Base-by-base conservation (phyloP, 768 basidiomycete species). In the Tephrocybe sp. region DNA sequence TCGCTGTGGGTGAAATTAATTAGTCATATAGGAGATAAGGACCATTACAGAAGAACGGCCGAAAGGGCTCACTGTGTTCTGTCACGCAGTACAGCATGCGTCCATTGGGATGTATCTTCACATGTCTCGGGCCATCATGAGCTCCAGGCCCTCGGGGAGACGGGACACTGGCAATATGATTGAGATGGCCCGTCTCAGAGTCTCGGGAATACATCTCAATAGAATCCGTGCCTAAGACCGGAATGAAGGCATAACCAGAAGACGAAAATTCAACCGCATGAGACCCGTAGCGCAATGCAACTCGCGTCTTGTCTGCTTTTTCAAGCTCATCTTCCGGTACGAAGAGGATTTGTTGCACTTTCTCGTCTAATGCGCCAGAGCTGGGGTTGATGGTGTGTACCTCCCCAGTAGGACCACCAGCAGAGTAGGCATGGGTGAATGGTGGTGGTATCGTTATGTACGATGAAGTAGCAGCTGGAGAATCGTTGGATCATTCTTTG, bases 91-190 rank as follows among this genome's bases (percentile, higher is more conserved):
- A 81, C 8, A 81, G 57, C 0, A 79, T 54, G 40, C 67, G 71
- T 0, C 78, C 78, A 51, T 78, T 77, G 0, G 78, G 77, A 52
- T 78, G 77, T 1, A 80, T 56, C 52, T 76, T 78, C 50, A 80
- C 63, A 60, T 81, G 78, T 15, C 78, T 65, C 3, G 79, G 77
- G 1, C 77, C 79, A 46, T 80, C 77, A 22, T 73, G 65, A 0
- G 64, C 61, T 3, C 49, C 53, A 1, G 58, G 40, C 10, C 71
- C 65, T 21, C 73, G 65, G 0, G 76, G 76, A 10, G 76, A 77
- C 1, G 57, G 55, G 12, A 66, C 65, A 3, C 73, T 70, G 9
- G 65, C 55, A 1, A 76, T 48, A 43, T 74, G 73, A 0, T 54
- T 64, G 10, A 80, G 56, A 1, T 52, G 50, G 1, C 75, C 74